A percentile compares a stretch with the other conserved stretches of the same genome.
Evolutionary conservation across 495 filamentous ascomycete species (phyloP).

Genomic region (Elasticomyces elasticus): DNA sequence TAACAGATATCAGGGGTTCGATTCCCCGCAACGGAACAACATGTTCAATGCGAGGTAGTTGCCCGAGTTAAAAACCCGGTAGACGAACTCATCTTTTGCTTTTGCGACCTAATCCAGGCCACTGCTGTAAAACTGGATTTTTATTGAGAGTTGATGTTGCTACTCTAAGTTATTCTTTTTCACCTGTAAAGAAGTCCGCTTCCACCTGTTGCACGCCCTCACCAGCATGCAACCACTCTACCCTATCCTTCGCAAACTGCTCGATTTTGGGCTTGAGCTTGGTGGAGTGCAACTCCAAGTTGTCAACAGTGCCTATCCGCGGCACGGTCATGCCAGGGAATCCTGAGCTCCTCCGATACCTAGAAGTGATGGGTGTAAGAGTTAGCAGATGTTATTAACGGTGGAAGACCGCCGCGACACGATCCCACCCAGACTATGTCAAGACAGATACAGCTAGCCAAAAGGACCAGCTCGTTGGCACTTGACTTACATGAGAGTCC

Average conservation of each 20-base stretch:
- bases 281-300: slow-evolving; percentile 43
- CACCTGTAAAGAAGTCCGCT: background rate
- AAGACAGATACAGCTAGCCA: background rate
- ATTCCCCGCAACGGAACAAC: slow-evolving; percentile 6
- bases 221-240: slow-evolving; percentile 32
- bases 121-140: background rate
- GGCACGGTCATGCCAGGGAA: slow-evolving; percentile 36
- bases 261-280: slow-evolving; percentile 40
- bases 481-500: slow-evolving; percentile 32
- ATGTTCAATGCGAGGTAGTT: background rate
- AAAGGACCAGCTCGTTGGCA: background rate
- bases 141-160: too few species aligned
- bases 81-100: background rate
- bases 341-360: slow-evolving; percentile 36
- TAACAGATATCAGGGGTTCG: too few species aligned
- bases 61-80: background rate
- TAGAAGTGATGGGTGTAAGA: too few species aligned
- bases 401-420: too few species aligned
- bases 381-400: too few species aligned
- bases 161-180: background rate
- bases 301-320: slow-evolving; percentile 46
- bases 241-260: slow-evolving; percentile 31
- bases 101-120: background rate
- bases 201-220: background rate
- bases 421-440: too few species aligned